Evolutionary conservation across 495 filamentous ascomycete genomes (phyloP).

Genomic region (Trichoderma reesei): DNA sequence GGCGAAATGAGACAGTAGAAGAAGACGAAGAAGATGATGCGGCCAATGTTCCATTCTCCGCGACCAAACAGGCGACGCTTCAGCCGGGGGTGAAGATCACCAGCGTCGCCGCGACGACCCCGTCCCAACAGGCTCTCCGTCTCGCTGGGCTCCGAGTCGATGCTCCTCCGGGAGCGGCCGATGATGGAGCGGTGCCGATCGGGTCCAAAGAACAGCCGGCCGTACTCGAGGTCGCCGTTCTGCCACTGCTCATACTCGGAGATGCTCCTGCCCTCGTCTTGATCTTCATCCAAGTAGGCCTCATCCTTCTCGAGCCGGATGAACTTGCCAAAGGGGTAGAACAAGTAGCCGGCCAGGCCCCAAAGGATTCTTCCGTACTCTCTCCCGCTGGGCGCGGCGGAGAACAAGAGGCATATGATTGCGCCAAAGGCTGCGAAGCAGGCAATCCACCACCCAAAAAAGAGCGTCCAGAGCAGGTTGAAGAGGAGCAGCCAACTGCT

Average conservation of each 20-base stretch:
- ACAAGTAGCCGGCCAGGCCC: conserved; percentile 74
- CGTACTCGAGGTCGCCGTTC: conserved; percentile 91
- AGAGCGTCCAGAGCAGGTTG: conserved; percentile 81
- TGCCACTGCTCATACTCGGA: conserved; percentile 99
- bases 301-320: conserved; percentile 90
- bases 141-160: conserved; percentile 75
- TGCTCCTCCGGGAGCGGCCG: conserved; percentile 77
- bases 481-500: conserved; percentile 73
- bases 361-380: conserved; percentile 82
- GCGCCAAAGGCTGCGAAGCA: conserved; percentile 64
- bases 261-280: conserved; percentile 98
- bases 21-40: conserved; percentile 91
- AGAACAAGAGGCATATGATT: conserved; percentile 66
- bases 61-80: conserved; percentile 91
- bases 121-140: conserved; percentile 83
- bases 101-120: conserved; percentile 21
- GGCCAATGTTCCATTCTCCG: conserved; percentile 88
- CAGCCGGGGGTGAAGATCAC: conserved; percentile 44
- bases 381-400: conserved; percentile 64
- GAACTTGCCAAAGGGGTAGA: conserved; percentile 96
- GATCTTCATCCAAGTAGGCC: conserved; percentile 88
- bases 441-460: conserved; percentile 97
- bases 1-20: conserved; percentile 93
- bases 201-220: conserved; percentile 90
- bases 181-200: conserved; percentile 67